A percentile compares a stretch with the other conserved stretches of the same genome.
Evolutionary conservation across 768 basidiomycete species (phyloP).

Genomic region (Rossbeevera mucosa): DNA sequence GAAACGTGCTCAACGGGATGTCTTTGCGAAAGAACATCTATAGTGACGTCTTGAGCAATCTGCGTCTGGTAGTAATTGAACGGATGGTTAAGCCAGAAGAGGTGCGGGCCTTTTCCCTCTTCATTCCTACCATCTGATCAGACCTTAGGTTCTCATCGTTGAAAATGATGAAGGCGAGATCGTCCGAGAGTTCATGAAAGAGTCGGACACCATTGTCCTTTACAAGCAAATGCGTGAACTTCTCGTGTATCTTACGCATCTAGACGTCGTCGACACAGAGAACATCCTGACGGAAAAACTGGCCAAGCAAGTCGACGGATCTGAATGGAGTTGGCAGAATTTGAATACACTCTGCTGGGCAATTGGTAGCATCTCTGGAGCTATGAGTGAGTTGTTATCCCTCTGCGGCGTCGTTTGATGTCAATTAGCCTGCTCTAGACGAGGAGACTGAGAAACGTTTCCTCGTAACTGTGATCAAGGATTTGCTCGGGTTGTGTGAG

Average conservation of each 20-base stretch:
- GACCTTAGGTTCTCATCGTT: conserved; percentile 82
- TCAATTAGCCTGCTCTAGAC: conserved; percentile 43
- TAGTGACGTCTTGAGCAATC: conserved; percentile 88
- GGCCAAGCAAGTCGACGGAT: conserved; percentile 93
- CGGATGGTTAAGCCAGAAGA: conserved; percentile 99
- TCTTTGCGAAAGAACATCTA: conserved; percentile 91
- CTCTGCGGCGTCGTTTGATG: not conserved
- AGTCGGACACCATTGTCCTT: conserved; percentile 94
- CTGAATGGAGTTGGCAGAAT: conserved; percentile 99
- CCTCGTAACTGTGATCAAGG: conserved; percentile 98
- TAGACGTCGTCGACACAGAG: conserved; percentile 95
- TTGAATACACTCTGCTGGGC: conserved; percentile 99
- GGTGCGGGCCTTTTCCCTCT: conserved; percentile 41
- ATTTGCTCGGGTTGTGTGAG: conserved; percentile 93
- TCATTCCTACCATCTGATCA: conserved; percentile 4
- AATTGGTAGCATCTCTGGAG: conserved; percentile 97
- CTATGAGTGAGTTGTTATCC: conserved; percentile 76
- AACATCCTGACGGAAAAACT: conserved; percentile 97
- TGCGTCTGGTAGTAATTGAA: conserved; percentile 94
- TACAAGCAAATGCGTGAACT: conserved; percentile 99
- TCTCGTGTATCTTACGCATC: conserved; percentile 94
- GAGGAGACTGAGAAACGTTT: conserved; percentile 99
- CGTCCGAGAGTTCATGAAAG: conserved; percentile 98
- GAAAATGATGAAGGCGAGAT: conserved; percentile 99
- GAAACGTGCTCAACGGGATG: conserved; percentile 70